A percentile compares a stretch with the other conserved stretches of the same genome.
phyloP scores from a whole-genome alignment of 116 monocot species.

The Zostera marina region DNA sequence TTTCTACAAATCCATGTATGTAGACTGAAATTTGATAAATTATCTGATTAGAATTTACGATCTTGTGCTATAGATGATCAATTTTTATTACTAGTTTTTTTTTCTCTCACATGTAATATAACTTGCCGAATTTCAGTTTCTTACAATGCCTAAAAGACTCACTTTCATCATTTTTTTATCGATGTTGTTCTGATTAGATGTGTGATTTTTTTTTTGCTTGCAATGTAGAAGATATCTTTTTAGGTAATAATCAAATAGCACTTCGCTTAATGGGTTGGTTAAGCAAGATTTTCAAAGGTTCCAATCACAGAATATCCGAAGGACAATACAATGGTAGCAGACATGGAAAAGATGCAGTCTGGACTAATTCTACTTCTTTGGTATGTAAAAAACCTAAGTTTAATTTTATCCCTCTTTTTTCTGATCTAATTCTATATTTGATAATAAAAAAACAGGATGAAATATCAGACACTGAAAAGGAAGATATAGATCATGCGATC shows the following conservation, averaged over 20 bases:
- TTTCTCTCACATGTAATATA: neutral
- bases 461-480: constrained; percentile 27
- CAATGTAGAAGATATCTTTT: neutral
- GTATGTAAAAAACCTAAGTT: neutral
- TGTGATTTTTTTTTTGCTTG: neutral
- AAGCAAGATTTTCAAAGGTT: constrained; percentile 54
- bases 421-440: neutral
- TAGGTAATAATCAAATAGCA: neutral
- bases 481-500: constrained; percentile 59
- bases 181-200: neutral
- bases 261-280: constrained; percentile 37
- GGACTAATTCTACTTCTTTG: constrained; percentile 1
- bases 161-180: neutral
- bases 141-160: neutral
- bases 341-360: neutral
- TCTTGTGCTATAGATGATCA: too few relatives aligned
- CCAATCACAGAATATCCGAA: constrained; percentile 23
- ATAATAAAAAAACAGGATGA: constrained; percentile 5
- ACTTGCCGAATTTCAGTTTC: neutral
- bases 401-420: neutral
- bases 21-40: neutral
- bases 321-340: constrained; percentile 8
- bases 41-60: neutral
- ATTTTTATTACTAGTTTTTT: neutral
- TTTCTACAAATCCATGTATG: neutral